Conservation (phyloP, 805 yeast genomes). For the Metschnikowia similis region DNA sequence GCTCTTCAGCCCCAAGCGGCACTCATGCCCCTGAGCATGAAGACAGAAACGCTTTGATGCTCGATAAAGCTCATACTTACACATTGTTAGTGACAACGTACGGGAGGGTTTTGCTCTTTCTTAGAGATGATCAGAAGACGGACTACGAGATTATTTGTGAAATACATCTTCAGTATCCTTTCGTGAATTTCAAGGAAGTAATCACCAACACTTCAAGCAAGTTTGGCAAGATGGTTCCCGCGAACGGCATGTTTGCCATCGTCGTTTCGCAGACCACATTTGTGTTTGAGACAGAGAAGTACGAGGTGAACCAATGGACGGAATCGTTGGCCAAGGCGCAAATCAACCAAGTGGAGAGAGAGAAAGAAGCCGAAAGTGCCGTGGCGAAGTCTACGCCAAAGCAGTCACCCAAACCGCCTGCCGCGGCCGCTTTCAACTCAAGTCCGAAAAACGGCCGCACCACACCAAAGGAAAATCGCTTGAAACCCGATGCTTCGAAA, state of each 20-base stretch:
- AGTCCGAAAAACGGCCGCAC: background rate
- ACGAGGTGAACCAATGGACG: conserved; percentile 51
- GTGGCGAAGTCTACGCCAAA: conserved; percentile 1
- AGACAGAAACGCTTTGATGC: conserved; percentile 6
- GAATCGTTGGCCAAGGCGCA: conserved; percentile 19
- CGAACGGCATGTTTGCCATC: conserved; percentile 51
- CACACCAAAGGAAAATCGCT: background rate
- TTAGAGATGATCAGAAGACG: conserved; percentile 36
- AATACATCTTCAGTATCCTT: conserved; percentile 49
- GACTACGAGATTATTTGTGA: conserved; percentile 48
- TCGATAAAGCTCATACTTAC: conserved; percentile 43
- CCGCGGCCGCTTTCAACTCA: conserved; percentile 10
- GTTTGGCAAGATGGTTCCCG: conserved; percentile 29
- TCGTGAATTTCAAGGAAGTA: conserved; percentile 57
- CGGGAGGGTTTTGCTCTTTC: conserved; percentile 59
- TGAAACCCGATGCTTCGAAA: background rate
- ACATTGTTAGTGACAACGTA: conserved; percentile 55
- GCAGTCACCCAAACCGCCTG: conserved; percentile 8
- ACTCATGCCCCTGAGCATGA: conserved; percentile 2
- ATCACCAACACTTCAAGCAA: conserved; percentile 31
- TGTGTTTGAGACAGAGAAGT: conserved; percentile 51
- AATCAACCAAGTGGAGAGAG: conserved; percentile 20
- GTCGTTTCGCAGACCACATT: conserved; percentile 53
- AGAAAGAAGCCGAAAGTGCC: conserved; percentile 6
- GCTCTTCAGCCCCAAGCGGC: background rate